Conservation (phyloP, 768 basidiomycete genomes). For the Candolleomyces efflorescens region DNA sequence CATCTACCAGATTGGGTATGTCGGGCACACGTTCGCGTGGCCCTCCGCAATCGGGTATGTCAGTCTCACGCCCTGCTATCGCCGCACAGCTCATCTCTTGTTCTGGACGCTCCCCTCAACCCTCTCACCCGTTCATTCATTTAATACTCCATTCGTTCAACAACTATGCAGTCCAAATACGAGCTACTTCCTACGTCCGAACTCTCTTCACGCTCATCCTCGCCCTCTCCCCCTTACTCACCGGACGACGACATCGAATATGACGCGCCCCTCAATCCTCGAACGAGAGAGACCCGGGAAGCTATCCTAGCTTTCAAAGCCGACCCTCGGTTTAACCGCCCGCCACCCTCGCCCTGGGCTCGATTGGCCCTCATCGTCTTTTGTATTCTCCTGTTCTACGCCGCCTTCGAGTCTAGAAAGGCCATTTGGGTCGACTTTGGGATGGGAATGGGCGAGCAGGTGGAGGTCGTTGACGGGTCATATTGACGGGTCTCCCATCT, state of each 20-base stretch:
- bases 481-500: not conserved
- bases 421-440: constrained; percentile 10
- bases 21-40: too few relatives aligned
- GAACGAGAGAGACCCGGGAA: constrained; percentile 2
- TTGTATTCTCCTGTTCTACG: constrained; percentile 32
- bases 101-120: too few relatives aligned
- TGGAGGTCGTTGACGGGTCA: not conserved
- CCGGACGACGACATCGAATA: not conserved
- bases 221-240: not conserved
- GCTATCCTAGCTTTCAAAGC: constrained; percentile 8
- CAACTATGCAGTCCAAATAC: not conserved
- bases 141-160: too few relatives aligned
- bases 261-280: not conserved
- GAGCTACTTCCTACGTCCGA: constrained; percentile 1
- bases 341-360: constrained; percentile 33
- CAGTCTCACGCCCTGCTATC: too few relatives aligned
- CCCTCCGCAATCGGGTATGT: too few relatives aligned
- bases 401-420: constrained; percentile 25
- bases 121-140: too few relatives aligned
- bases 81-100: too few relatives aligned
- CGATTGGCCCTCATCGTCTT: constrained; percentile 32
- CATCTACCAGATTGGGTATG: too few relatives aligned
- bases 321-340: constrained; percentile 33
- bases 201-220: not conserved
- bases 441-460: constrained; percentile 3